A percentile compares a stretch with the other conserved stretches of the same genome.
Conservation (phyloP, 352 stramenopile species). For the Globisporangium lucens region DNA sequence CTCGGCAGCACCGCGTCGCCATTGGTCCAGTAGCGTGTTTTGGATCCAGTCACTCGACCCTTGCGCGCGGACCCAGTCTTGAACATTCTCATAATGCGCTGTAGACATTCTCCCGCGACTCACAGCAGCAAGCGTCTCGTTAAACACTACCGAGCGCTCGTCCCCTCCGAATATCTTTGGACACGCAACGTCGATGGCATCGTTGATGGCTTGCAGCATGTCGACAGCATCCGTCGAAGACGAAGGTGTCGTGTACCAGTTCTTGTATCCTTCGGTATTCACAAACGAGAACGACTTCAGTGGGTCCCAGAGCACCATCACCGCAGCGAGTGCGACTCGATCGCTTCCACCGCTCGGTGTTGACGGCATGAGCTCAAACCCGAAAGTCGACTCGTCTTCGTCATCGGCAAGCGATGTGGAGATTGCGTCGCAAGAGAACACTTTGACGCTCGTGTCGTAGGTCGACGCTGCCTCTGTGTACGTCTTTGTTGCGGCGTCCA, state of each 20-base stretch:
- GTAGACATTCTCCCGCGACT: conserved; percentile 30
- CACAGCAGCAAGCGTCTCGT: conserved; percentile 27
- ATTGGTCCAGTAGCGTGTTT: conserved; percentile 56
- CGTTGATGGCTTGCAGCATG: conserved; percentile 36
- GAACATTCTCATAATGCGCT: conserved; percentile 33
- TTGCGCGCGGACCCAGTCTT: conserved; percentile 33
- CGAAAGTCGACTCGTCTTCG: conserved; percentile 30
- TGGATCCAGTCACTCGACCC: conserved; percentile 30
- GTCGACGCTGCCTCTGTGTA: conserved; percentile 32
- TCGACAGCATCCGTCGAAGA: conserved; percentile 3
- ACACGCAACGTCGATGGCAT: conserved; percentile 23
- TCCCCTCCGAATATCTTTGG: conserved; percentile 26
- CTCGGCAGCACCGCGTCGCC: conserved; percentile 44
- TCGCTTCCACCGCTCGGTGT: conserved; percentile 6
- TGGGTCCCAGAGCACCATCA: conserved; percentile 40
- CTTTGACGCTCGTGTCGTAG: conserved; percentile 27
- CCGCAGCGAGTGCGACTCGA: conserved; percentile 35
- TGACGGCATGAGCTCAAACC: conserved; percentile 46
- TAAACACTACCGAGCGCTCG: conserved; percentile 48
- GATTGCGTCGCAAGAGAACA: conserved; percentile 44
- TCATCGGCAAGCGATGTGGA: conserved; percentile 51
- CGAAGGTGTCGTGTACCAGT: conserved; percentile 34
- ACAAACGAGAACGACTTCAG: conserved; percentile 47
- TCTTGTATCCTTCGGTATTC: conserved; percentile 36
- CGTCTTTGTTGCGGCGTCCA: conserved; percentile 17